These are phyloP conservation scores for Ceriops tagal DNA, from an alignment of 345 rosid species.

Conservation along the genomic window DNA sequence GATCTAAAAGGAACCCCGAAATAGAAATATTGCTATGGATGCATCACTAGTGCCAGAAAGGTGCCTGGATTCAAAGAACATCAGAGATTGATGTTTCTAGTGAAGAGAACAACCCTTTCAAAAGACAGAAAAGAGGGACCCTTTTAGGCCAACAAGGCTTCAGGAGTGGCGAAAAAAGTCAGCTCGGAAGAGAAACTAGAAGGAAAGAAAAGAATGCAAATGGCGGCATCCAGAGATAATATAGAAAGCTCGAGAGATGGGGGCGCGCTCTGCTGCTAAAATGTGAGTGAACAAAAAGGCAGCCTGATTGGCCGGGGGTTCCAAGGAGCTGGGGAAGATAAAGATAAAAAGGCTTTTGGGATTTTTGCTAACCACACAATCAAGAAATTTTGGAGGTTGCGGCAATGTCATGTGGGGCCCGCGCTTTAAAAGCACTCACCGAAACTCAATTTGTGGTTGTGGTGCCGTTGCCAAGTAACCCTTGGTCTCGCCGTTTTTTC, in stretches of 20 bases:
- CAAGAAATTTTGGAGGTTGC: conserved; percentile 9
- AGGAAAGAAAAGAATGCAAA: background rate
- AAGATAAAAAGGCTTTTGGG: conserved; percentile 16
- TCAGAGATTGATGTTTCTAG: too few species aligned
- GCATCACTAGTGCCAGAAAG: background rate
- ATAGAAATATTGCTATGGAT: background rate
- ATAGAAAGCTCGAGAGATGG: background rate
- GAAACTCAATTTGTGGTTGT: conserved; percentile 13
- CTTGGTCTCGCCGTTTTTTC: background rate
- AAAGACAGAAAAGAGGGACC: background rate
- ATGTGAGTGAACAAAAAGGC: background rate
- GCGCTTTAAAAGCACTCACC: background rate
- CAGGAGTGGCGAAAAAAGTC: too few species aligned
- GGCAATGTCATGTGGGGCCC: conserved; percentile 22
- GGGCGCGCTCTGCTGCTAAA: background rate
- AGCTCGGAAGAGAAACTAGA: too few species aligned
- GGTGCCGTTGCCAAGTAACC: background rate
- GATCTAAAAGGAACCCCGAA: background rate
- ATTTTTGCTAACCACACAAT: conserved; percentile 19
- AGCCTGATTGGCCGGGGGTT: conserved; percentile 27
- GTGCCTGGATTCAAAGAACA: background rate
- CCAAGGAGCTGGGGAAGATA: conserved; percentile 18
- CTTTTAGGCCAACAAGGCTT: too few species aligned
- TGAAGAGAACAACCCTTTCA: background rate
- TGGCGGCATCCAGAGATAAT: background rate